A percentile compares a stretch with the other conserved stretches of the same genome.
These are phyloP conservation scores for Dianthus caryophyllus DNA, from an alignment of 148 eudicot genomes.

Conservation along the genomic window DNA sequence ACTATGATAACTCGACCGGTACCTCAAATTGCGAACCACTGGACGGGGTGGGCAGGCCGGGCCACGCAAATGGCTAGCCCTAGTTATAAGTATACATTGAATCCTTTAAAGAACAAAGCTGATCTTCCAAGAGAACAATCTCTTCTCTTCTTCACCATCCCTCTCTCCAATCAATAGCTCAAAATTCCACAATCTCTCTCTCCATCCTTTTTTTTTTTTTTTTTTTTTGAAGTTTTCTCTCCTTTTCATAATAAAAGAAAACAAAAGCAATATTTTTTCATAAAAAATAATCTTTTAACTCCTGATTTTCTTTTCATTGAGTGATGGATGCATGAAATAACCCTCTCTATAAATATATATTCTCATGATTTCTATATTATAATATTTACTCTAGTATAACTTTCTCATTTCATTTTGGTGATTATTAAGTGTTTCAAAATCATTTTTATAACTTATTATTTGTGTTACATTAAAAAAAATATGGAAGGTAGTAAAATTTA, in stretches of 20 bases:
- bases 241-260: background rate
- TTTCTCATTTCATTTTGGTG: conserved; percentile 4
- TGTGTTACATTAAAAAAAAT: background rate
- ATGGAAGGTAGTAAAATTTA: conserved; percentile 36
- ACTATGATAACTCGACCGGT: too few relatives aligned
- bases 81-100: too few relatives aligned
- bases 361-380: conserved; percentile 19
- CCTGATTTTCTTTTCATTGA: background rate
- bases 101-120: too few relatives aligned
- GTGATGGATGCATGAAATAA: conserved; percentile 33
- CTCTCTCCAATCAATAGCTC: conserved; percentile 26
- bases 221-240: background rate
- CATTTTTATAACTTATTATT: background rate
- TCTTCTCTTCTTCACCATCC: conserved; percentile 15
- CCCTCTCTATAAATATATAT: too few relatives aligned
- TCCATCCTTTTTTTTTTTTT: background rate
- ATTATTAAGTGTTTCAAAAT: conserved; percentile 12
- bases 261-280: background rate
- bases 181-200: background rate
- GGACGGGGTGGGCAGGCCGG: too few relatives aligned
- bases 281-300: background rate
- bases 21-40: too few relatives aligned
- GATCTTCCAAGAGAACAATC: conserved; percentile 4
- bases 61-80: too few relatives aligned
- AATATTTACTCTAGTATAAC: too few relatives aligned